Percentiles rank a stretch among this genome's conserved stretches.
Evolutionary conservation across 495 filamentous ascomycete genomes (phyloP).

Genomic region (Podospora pseudocomata): DNA sequence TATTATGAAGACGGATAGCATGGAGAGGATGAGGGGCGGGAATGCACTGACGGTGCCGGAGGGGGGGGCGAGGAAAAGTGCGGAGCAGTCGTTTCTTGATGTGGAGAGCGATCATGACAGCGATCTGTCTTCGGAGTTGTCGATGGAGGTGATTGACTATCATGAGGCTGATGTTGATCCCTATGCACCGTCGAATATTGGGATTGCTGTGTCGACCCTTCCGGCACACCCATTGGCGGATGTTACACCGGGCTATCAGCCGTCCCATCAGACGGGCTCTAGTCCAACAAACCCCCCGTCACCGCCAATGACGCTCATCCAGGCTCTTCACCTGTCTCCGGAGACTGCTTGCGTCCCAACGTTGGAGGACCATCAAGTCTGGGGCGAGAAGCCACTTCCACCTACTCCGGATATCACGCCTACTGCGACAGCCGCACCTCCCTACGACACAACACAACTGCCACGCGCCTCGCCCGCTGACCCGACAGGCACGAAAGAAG

Average conservation of each 20-base stretch:
- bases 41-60: conserved; percentile 21
- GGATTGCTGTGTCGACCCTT: conserved; percentile 46
- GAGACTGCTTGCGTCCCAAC: conserved; percentile 33
- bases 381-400: conserved; percentile 46
- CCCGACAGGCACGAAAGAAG: conserved; percentile 39
- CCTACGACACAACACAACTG: conserved; percentile 16
- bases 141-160: conserved; percentile 58
- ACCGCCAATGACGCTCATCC: conserved; percentile 70
- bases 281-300: conserved; percentile 77
- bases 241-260: conserved; percentile 10
- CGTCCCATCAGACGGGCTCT: conserved; percentile 16
- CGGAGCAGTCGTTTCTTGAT: conserved; percentile 62
- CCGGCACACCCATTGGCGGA: conserved; percentile 61
- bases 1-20: conserved; percentile 44
- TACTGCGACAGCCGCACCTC: conserved; percentile 33
- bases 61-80: conserved; percentile 18
- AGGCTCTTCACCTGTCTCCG: conserved; percentile 51
- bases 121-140: conserved; percentile 77
- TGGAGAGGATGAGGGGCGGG: conserved; percentile 35
- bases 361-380: conserved; percentile 41
- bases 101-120: conserved; percentile 67
- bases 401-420: conserved; percentile 54
- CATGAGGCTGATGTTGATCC: conserved; percentile 42
- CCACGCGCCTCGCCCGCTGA: conserved; percentile 32
- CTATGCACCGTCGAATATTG: conserved; percentile 32